These are phyloP conservation scores for Lipomyces yamanashiensis DNA, from an alignment of 805 yeast species.

Conservation along the genomic window DNA sequence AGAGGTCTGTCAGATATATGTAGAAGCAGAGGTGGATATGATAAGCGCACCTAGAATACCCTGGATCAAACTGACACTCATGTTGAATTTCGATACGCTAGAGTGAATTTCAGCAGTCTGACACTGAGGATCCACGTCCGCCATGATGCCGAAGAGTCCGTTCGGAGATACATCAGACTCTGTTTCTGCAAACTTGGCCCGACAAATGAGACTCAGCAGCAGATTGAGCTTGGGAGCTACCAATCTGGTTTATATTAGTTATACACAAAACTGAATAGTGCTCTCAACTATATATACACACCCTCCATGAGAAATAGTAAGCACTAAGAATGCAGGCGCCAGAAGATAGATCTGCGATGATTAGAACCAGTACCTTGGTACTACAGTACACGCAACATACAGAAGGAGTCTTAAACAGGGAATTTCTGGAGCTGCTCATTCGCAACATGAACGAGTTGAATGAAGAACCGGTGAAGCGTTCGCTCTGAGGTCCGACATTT, in stretches of 20 bases:
- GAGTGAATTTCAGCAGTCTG: conserved; percentile 33
- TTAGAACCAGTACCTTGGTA: not conserved
- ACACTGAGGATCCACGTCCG: conserved; percentile 27
- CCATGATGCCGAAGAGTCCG: not conserved
- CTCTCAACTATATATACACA: too few relatives aligned
- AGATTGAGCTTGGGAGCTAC: conserved; percentile 33
- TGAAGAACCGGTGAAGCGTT: not conserved
- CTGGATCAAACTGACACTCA: conserved; percentile 25
- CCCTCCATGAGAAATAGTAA: conserved; percentile 2
- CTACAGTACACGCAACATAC: conserved; percentile 4
- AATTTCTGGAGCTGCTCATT: not conserved
- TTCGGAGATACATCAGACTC: not conserved
- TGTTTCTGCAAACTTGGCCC: conserved; percentile 17
- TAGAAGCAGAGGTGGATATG: not conserved
- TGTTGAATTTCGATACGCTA: conserved; percentile 22
- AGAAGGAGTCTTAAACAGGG: conserved; percentile 21
- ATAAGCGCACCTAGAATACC: conserved; percentile 21
- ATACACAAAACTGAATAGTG: not conserved
- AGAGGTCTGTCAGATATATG: not conserved
- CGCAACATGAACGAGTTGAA: not conserved
- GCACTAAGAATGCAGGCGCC: conserved; percentile 25
- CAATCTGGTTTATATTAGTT: conserved; percentile 3
- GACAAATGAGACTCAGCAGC: conserved; percentile 23
- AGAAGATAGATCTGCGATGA: conserved; percentile 23
- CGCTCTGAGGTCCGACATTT: not conserved